These are phyloP conservation scores for Tolypocladium pustulatum DNA, from an alignment of 2,329 filamentous ascomycete genomes.

Conservation along the genomic window DNA sequence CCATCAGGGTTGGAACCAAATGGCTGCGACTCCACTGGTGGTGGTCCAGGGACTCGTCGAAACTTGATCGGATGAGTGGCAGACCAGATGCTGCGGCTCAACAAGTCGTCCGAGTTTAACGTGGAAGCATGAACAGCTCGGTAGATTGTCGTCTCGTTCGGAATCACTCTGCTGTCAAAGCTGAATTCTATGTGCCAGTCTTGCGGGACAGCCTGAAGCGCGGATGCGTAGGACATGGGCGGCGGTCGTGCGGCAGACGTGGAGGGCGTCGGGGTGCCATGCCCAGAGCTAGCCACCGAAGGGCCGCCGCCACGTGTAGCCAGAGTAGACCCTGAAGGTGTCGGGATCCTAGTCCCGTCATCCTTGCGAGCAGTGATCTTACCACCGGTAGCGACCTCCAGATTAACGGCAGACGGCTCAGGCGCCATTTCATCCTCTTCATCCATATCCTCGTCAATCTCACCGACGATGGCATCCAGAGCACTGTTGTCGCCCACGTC, in stretches of 20 bases:
- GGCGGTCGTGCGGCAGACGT: slow-evolving; percentile 43
- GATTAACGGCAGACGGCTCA: slow-evolving; percentile 77
- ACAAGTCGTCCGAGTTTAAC: slow-evolving; percentile 46
- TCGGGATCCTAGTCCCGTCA: slow-evolving; percentile 77
- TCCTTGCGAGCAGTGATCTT: slow-evolving; percentile 88
- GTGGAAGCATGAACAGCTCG: slow-evolving; percentile 69
- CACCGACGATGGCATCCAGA: slow-evolving; percentile 81
- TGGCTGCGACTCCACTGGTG: slow-evolving; percentile 60
- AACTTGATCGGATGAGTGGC: slow-evolving; percentile 87
- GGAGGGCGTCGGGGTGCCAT: slow-evolving; percentile 36
- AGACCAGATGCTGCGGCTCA: slow-evolving; percentile 76
- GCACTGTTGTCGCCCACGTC: slow-evolving; percentile 55
- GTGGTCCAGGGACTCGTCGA: slow-evolving; percentile 72
- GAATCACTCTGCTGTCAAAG: slow-evolving; percentile 70
- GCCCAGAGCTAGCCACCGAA: slow-evolving; percentile 20
- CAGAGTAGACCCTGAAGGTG: slow-evolving; percentile 53
- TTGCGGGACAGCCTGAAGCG: slow-evolving; percentile 68
- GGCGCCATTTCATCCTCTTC: slow-evolving; percentile 55
- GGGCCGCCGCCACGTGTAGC: slow-evolving; percentile 30
- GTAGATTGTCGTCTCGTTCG: slow-evolving; percentile 92
- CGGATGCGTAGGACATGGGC: slow-evolving; percentile 73
- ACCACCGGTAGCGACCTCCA: slow-evolving; percentile 78
- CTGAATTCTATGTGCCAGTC: slow-evolving; percentile 98
- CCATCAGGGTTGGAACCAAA: slow-evolving; percentile 39
- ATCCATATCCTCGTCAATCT: slow-evolving; percentile 76